These are phyloP conservation scores for Zoysia matrella DNA, from an alignment of 202 grass and related monocot genomes.

Conservation along the genomic window DNA sequence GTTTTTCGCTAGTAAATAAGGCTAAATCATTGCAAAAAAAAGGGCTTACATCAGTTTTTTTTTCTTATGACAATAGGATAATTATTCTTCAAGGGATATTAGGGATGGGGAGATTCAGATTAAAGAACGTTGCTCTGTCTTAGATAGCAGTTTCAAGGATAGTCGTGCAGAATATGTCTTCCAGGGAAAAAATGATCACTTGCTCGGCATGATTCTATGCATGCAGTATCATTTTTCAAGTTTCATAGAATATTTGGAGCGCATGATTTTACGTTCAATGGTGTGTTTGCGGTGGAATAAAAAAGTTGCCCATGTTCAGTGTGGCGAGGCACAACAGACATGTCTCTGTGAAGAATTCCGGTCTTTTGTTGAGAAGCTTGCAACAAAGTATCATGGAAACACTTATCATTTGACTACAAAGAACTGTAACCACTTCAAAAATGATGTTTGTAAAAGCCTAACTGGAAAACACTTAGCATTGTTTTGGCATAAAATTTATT, in stretches of 20 bases:
- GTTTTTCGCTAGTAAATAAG: not conserved
- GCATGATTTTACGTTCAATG: conserved; percentile 83
- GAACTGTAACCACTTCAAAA: conserved; percentile 48
- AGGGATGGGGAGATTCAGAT: not conserved
- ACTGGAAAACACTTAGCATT: too few relatives aligned
- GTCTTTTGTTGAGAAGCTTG: conserved; percentile 71
- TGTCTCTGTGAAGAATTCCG: conserved; percentile 65
- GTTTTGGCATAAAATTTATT: too few relatives aligned
- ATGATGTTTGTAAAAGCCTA: too few relatives aligned
- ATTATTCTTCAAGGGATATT: not conserved
- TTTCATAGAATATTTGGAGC: conserved; percentile 61
- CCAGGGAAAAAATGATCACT: not conserved
- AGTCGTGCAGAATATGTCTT: not conserved
- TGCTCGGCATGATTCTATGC: not conserved
- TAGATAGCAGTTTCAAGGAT: conserved; percentile 10
- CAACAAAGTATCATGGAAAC: conserved; percentile 84
- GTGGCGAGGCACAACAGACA: conserved; percentile 48
- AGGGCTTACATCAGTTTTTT: too few relatives aligned
- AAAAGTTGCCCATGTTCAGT: conserved; percentile 85
- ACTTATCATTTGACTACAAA: conserved; percentile 82
- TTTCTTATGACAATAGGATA: too few relatives aligned
- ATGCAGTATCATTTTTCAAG: not conserved
- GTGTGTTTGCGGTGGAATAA: conserved; percentile 93
- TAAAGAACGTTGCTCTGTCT: not conserved
- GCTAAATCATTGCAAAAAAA: too few relatives aligned